phyloP scores from a whole-genome alignment of 1,284 basidiomycete species.

The Rhizopogon parksii region DNA sequence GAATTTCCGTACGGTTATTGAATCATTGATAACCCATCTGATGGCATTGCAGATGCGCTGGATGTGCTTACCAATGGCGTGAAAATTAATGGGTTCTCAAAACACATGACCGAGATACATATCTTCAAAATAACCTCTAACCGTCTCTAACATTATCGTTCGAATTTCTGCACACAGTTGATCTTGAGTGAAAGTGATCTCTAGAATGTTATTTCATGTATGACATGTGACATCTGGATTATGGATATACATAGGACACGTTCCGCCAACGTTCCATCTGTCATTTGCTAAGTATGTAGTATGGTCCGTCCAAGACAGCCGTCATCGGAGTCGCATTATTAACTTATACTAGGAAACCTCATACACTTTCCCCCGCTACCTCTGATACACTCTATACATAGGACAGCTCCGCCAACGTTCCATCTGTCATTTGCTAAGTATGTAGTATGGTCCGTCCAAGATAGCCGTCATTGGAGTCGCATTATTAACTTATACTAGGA shows the following conservation, averaged over 20 bases:
- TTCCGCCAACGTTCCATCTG: background rate
- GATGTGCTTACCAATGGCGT: slow-evolving; percentile 55
- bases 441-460: background rate
- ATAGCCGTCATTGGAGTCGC: background rate
- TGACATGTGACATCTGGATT: background rate
- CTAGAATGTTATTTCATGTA: background rate
- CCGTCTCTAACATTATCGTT: background rate
- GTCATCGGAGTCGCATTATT: background rate
- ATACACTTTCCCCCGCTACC: too few relatives aligned
- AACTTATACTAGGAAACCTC: background rate
- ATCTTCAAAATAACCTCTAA: background rate
- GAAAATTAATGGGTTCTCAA: slow-evolving; percentile 38
- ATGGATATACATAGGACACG: too few relatives aligned
- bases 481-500: background rate
- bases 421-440: too few relatives aligned
- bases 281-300: background rate
- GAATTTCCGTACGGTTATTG: background rate
- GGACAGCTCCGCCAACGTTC: background rate
- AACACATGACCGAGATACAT: background rate
- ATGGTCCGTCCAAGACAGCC: too few relatives aligned
- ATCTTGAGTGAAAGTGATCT: background rate
- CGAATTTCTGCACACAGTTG: background rate
- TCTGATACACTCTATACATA: too few relatives aligned
- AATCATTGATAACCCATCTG: background rate
- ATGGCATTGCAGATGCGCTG: slow-evolving; percentile 39